These are phyloP conservation scores for Diplogelasinospora grovesii DNA, from an alignment of 495 filamentous ascomycete genomes.

Conservation along the genomic window DNA sequence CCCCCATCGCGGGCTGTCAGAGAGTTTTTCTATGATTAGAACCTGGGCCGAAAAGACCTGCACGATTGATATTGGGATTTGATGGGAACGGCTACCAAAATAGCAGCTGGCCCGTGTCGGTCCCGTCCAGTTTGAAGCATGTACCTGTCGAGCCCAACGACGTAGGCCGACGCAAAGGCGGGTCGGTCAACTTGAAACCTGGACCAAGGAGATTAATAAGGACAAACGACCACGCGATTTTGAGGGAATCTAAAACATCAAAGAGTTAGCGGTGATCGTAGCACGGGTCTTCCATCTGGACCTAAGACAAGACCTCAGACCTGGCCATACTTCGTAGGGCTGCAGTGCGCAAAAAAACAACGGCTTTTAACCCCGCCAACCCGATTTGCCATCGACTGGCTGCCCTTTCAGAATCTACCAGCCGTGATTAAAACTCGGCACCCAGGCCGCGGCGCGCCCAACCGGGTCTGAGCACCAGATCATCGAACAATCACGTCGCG, in stretches of 20 bases:
- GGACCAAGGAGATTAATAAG: constrained; percentile 5
- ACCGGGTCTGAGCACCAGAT: constrained; percentile 9
- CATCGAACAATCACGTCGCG: neutral
- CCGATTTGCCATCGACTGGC: constrained; percentile 12
- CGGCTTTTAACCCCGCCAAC: constrained; percentile 19
- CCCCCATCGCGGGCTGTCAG: too few relatives aligned
- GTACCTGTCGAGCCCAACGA: neutral
- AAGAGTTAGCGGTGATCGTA: too few relatives aligned
- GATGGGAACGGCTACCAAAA: constrained; percentile 6
- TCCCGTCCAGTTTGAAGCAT: neutral
- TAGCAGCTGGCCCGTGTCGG: constrained; percentile 6
- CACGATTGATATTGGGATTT: neutral
- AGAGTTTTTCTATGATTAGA: constrained; percentile 1
- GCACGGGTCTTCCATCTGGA: too few relatives aligned
- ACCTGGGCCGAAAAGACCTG: neutral
- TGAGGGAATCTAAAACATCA: too few relatives aligned
- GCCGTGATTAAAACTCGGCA: constrained; percentile 7
- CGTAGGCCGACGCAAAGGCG: neutral
- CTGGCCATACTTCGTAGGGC: constrained; percentile 22
- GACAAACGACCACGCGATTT: too few relatives aligned
- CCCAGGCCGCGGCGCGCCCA: constrained; percentile 1
- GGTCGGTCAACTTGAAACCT: constrained; percentile 5
- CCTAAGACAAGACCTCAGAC: too few relatives aligned
- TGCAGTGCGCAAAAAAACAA: constrained; percentile 14
- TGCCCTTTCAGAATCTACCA: neutral